Evolutionary conservation across 2,329 filamentous ascomycete species (phyloP).

Genomic region (Waltergamsia citrina): DNA sequence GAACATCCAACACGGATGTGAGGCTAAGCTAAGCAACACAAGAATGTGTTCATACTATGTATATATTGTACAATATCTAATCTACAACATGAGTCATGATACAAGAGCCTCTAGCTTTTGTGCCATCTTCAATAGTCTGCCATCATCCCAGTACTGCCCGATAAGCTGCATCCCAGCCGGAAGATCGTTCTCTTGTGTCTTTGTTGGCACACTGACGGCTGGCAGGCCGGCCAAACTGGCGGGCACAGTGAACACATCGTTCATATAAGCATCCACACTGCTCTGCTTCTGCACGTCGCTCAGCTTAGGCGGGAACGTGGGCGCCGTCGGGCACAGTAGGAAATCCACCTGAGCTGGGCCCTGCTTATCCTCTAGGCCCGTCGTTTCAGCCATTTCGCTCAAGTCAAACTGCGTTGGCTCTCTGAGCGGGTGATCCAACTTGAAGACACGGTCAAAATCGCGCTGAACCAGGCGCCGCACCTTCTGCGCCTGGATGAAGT

Average conservation of each 20-base stretch:
- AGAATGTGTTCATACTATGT: conserved; percentile 6
- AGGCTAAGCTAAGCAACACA: background rate
- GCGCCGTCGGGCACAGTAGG: conserved; percentile 78
- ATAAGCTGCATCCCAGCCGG: conserved; percentile 61
- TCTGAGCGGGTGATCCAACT: conserved; percentile 57
- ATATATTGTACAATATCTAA: conserved; percentile 7
- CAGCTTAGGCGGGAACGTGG: conserved; percentile 60
- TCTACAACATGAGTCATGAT: no score
- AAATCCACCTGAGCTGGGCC: conserved; percentile 67
- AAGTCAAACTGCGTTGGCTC: conserved; percentile 44
- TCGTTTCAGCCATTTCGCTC: conserved; percentile 46
- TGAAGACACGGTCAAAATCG: conserved; percentile 80
- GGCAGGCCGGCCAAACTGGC: conserved; percentile 88
- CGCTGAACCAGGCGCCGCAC: conserved; percentile 73
- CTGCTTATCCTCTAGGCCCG: conserved; percentile 43
- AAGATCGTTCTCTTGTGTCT: conserved; percentile 18
- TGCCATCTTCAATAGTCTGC: conserved; percentile 50
- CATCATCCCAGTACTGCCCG: conserved; percentile 74
- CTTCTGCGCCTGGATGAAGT: conserved; percentile 89
- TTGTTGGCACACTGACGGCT: conserved; percentile 67
- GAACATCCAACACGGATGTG: background rate
- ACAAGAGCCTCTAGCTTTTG: conserved; percentile 27
- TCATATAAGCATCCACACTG: conserved; percentile 72
- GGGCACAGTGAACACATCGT: conserved; percentile 92
- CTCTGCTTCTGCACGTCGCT: conserved; percentile 44